Conservation (phyloP, 345 rosid species). For the Salix brachista region DNA sequence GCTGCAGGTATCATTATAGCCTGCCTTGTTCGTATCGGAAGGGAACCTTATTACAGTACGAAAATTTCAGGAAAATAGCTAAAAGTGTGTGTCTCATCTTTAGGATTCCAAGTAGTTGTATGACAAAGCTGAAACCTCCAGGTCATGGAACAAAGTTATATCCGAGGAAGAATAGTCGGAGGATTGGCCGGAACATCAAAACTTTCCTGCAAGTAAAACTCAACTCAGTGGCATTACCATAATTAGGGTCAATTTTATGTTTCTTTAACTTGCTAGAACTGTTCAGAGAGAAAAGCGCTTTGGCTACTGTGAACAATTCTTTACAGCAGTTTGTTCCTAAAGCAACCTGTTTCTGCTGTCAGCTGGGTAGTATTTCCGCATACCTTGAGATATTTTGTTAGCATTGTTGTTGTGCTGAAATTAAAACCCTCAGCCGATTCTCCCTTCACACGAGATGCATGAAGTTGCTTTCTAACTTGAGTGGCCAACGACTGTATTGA, state of each 20-base stretch:
- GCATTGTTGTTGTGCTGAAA: constrained; percentile 66
- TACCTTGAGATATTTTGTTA: constrained; percentile 79
- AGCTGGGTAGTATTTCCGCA: not conserved
- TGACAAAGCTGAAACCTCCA: no score
- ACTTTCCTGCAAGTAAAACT: constrained; percentile 42
- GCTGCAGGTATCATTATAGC: not conserved
- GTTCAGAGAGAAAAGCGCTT: not conserved
- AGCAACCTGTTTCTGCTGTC: not conserved
- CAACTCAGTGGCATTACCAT: constrained; percentile 1
- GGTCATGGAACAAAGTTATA: constrained; percentile 12
- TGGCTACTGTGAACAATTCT: not conserved
- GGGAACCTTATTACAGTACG: not conserved
- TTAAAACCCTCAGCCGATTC: constrained; percentile 74
- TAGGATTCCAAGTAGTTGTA: not conserved
- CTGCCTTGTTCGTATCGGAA: not conserved
- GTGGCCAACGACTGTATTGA: constrained; percentile 66
- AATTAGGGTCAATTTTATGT: not conserved
- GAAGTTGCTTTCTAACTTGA: constrained; percentile 84
- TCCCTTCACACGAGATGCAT: constrained; percentile 66
- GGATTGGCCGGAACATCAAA: constrained; percentile 51
- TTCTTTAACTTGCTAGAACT: not conserved
- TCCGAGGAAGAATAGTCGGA: constrained; percentile 44
- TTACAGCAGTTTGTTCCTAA: not conserved
- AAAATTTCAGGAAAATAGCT: not conserved
- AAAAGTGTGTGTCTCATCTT: no score